Conservation (phyloP, 192 early-diverging fungal genomes). For the Cetraspora pellucida region DNA sequence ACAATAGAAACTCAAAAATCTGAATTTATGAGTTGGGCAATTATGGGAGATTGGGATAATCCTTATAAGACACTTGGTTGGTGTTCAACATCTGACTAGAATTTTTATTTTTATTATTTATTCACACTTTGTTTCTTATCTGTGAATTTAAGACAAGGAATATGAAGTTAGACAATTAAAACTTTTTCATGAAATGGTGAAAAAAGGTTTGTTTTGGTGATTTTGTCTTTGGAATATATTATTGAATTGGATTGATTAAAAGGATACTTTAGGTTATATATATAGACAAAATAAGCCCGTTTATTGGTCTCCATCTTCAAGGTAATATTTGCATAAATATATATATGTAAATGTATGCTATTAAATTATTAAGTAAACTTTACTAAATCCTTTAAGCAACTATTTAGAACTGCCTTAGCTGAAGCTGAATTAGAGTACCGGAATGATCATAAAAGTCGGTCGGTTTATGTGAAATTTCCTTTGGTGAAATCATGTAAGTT, state of each 20-base stretch:
- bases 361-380: too few species aligned
- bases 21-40: conserved; percentile 63
- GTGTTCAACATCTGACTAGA: neutral
- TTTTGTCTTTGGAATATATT: neutral
- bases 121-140: neutral
- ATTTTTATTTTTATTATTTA: neutral
- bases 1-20: conserved; percentile 62
- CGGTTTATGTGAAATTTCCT: conserved; percentile 70
- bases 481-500: conserved; percentile 50
- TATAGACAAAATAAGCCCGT: conserved; percentile 80
- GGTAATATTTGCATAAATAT: conserved; percentile 27
- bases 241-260: neutral
- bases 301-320: conserved; percentile 83
- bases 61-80: conserved; percentile 64
- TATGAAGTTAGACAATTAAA: conserved; percentile 74
- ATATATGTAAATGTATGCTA: too few species aligned
- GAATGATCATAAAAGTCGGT: conserved; percentile 69
- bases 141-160: conserved; percentile 54
- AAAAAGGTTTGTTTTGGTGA: conserved; percentile 45
- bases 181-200: conserved; percentile 73
- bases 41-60: conserved; percentile 80
- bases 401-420: conserved; percentile 67
- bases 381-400: neutral
- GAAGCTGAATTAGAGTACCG: conserved; percentile 82
- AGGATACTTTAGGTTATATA: conserved; percentile 52